Base-by-base conservation (phyloP, 208 protist species). In the Crithidia mellificae region DNA sequence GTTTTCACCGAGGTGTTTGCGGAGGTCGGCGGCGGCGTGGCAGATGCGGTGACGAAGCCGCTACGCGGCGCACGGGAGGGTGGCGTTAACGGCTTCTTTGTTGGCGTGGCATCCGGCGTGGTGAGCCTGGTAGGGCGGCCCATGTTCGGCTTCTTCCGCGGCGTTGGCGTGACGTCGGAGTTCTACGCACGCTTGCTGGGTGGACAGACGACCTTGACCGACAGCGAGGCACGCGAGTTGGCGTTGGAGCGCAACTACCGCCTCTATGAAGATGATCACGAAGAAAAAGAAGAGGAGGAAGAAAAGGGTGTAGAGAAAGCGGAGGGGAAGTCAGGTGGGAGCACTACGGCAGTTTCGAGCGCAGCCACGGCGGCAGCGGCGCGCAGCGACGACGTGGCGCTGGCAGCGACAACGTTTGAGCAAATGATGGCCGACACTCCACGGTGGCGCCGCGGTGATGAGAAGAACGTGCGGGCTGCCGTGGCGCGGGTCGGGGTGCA, bases 141-240 rank as follows among this genome's bases (percentile, higher is more conserved):
- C 22, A 53, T 91, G 22, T 78, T 78, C 12, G 80, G 83, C n/a
- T 64, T 82, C 25, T 77, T 92, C 34, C 67, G 83, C 46, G 82
- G 80, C 15, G 74, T 95, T 29, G 74, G 83, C 39, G 75, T 74
- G 34, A 83, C 82, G 0, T 83, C 78, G 12, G 84, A 92, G 62
- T 89, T 86, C 63, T 84, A 83, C 70, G 61, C 85, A 22, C 52
- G 61, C 17, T 62, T 69, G 3, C 66, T 68, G 3, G 61, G 54
- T 15, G 70, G 70, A 4, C 41, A 65, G 27, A 59, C 53, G 6
- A 65, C 52, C 54, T 24, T 75, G 38, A 64, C 70, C 25, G 53
- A 57, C n/a, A 9, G 44, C 1, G 70, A 75, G 55, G 70, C 70
- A 27, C 62, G 62, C 0, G 54, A 36, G 8, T 36, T 75, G 19